These are phyloP conservation scores for Ambrosiella cleistominuta DNA, from an alignment of 2,329 filamentous ascomycete species.

Conservation along the genomic window DNA sequence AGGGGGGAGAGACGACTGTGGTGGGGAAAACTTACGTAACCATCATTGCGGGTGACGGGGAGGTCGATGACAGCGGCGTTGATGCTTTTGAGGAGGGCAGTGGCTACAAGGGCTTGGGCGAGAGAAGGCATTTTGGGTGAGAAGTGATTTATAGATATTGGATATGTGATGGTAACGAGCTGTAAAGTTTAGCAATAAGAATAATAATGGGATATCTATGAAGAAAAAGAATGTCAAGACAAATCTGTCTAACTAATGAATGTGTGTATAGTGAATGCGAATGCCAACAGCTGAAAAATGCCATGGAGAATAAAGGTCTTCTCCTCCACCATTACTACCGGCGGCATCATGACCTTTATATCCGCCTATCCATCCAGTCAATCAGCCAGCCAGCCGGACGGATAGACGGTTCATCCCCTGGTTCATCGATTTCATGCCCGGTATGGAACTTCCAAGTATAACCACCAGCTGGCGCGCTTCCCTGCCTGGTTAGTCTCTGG, in stretches of 20 bases:
- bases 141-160: background rate
- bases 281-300: background rate
- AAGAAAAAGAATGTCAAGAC: background rate
- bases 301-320: background rate
- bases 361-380: no score
- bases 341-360: no score
- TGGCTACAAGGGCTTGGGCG: conserved; percentile 8
- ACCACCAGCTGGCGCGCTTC: no score
- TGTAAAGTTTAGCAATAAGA: background rate
- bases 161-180: background rate
- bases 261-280: background rate
- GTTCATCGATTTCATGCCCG: no score
- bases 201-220: background rate
- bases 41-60: conserved; percentile 10
- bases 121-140: conserved; percentile 8
- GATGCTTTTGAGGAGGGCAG: conserved; percentile 5
- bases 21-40: conserved; percentile 5
- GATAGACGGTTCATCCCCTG: no score
- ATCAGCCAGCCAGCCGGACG: no score
- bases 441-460: no score
- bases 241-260: background rate
- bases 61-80: conserved; percentile 9
- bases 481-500: no score
- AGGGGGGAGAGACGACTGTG: background rate
- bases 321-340: no score